These are phyloP conservation scores for Thelephora ganbajun DNA, from an alignment of 768 basidiomycete species.

Conservation along the genomic window DNA sequence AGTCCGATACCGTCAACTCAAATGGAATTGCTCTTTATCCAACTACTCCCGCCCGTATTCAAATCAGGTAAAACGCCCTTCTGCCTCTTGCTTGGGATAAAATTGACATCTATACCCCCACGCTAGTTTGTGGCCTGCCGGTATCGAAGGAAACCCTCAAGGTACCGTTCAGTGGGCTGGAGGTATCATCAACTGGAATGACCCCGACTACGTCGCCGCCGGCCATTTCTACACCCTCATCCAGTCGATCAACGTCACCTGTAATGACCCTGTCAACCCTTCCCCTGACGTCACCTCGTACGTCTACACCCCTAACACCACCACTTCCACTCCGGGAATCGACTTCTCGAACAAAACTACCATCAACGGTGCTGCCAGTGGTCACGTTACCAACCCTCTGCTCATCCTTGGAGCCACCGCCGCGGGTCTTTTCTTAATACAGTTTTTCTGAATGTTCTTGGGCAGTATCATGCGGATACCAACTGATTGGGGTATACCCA, in stretches of 20 bases:
- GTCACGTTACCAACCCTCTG: not conserved
- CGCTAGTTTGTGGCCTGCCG: slow-evolving; percentile 66
- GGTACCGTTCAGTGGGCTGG: slow-evolving; percentile 75
- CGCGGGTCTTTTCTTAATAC: not conserved
- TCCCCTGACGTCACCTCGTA: slow-evolving; percentile 44
- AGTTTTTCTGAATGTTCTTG: not conserved
- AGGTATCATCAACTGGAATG: slow-evolving; percentile 69
- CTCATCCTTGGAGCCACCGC: not conserved
- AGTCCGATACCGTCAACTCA: slow-evolving; percentile 37
- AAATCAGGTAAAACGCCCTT: slow-evolving; percentile 43
- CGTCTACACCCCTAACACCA: slow-evolving; percentile 43
- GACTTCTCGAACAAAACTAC: slow-evolving; percentile 44
- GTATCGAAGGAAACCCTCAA: slow-evolving; percentile 39
- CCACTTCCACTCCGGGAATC: slow-evolving; percentile 37
- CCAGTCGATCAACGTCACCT: slow-evolving; percentile 48
- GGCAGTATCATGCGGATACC: too few relatives aligned
- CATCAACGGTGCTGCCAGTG: slow-evolving; percentile 29
- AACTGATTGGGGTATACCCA: too few relatives aligned
- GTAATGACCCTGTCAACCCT: slow-evolving; percentile 34
- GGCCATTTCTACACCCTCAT: slow-evolving; percentile 63
- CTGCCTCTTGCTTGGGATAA: not conserved
- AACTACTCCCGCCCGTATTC: slow-evolving; percentile 65
- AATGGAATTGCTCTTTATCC: slow-evolving; percentile 57
- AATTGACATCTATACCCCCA: not conserved
- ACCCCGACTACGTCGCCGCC: slow-evolving; percentile 50